These are phyloP conservation scores for Dryas integrifolia DNA, from an alignment of 331 rosid genomes.

Conservation along the genomic window DNA sequence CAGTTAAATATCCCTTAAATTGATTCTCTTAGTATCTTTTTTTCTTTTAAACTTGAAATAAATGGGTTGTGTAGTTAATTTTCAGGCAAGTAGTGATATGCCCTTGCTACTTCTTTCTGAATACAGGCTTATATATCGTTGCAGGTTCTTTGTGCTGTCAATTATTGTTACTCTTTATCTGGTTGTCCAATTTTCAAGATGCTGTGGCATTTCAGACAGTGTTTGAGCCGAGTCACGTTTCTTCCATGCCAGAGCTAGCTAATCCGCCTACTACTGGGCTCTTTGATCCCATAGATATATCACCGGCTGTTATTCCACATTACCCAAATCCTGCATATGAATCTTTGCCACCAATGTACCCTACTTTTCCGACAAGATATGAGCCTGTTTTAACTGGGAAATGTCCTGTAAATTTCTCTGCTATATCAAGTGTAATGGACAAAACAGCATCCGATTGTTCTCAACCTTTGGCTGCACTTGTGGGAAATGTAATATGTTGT, in stretches of 20 bases:
- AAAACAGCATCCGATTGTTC: constrained; percentile 88
- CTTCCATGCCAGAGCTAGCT: constrained; percentile 52
- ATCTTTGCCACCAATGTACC: constrained; percentile 83
- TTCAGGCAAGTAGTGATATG: neutral
- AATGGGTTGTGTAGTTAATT: neutral
- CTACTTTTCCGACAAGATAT: constrained; percentile 73
- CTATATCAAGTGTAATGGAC: constrained; percentile 63
- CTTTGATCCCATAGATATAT: constrained; percentile 91
- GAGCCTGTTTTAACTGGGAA: constrained; percentile 85
- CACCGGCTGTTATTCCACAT: constrained; percentile 87
- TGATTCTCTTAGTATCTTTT: neutral
- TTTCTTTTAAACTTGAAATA: neutral
- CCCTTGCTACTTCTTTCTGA: constrained; percentile 13
- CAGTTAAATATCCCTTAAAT: neutral
- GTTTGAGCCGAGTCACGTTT: constrained; percentile 35
- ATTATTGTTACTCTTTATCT: constrained; percentile 58
- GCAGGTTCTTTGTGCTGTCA: constrained; percentile 71
- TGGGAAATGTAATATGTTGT: constrained; percentile 87
- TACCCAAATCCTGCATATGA: constrained; percentile 55
- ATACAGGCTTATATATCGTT: constrained; percentile 33
- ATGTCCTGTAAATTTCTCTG: constrained; percentile 85
- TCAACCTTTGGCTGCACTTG: constrained; percentile 78
- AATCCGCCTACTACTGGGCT: constrained; percentile 61
- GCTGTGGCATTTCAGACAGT: constrained; percentile 47
- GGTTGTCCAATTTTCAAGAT: constrained; percentile 64